Conservation (phyloP, 1,284 basidiomycete species). For the Cryptococcus maquisensis region DNA sequence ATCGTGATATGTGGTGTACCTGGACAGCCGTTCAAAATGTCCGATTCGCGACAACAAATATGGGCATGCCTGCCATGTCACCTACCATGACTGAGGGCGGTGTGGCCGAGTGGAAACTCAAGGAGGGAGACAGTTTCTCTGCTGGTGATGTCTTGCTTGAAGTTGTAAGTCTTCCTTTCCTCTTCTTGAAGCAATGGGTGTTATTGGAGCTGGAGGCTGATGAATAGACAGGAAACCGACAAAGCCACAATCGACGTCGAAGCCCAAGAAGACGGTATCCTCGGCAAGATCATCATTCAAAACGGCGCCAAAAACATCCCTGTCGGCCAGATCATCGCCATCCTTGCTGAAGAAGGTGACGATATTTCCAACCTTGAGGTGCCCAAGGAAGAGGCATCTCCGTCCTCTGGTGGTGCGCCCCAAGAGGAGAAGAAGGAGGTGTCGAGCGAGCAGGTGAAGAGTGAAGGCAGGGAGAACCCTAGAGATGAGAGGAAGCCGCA, state of each 20-base stretch:
- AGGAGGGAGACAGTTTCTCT: slow-evolving; percentile 76
- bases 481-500: slow-evolving; percentile 10
- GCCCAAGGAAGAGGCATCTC: slow-evolving; percentile 56
- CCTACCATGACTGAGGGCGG: slow-evolving; percentile 99
- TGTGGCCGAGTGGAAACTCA: slow-evolving; percentile 87
- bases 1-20: not conserved
- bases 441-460: slow-evolving; percentile 10
- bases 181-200: not conserved
- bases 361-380: slow-evolving; percentile 79
- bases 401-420: slow-evolving; percentile 4
- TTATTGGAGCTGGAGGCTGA: not conserved
- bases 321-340: slow-evolving; percentile 83
- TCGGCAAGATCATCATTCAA: slow-evolving; percentile 75
- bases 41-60: slow-evolving; percentile 62
- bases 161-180: slow-evolving; percentile 61
- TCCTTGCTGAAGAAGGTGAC: slow-evolving; percentile 95
- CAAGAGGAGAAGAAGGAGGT: slow-evolving; percentile 7
- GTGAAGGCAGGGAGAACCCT: slow-evolving; percentile 10
- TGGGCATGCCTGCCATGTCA: slow-evolving; percentile 93
- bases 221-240: slow-evolving; percentile 69
- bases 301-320: slow-evolving; percentile 82
- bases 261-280: slow-evolving; percentile 91
- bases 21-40: slow-evolving; percentile 7
- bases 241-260: slow-evolving; percentile 99
- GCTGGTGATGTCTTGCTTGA: slow-evolving; percentile 90